Base-by-base conservation (phyloP, 768 basidiomycete species). In the Russula vinacea region DNA sequence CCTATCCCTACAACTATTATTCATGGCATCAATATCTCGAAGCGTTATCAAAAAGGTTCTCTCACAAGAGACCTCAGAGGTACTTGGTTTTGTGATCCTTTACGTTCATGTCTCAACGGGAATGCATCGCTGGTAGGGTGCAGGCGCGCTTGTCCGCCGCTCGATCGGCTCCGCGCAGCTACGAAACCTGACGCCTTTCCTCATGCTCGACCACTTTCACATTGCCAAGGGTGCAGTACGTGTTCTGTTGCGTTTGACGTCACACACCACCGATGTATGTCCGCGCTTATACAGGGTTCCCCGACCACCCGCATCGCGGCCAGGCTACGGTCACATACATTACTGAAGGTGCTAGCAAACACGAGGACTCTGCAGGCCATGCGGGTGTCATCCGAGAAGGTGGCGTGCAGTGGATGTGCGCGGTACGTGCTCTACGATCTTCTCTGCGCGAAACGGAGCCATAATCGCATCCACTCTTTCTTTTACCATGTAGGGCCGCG, bases 321-420 rank as follows among this genome's bases (percentile, higher is more conserved):
- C 93, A 94, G 73, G 87, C 87, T 4, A 92, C 89, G 1, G 87
- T 91, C 4, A 94, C 94, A 0, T 96, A 96, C 74, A 88, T 97
- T 86, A 78, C 94, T 0, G 80, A 91, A 77, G 94, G 92, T 7
- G 78, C 84, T 29, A 89, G 87, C 69, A 79, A 82, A 59, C 96
- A 98, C 69, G 96, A 98, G 76, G 96, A 98, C 73, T 95, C 92
- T 26, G 86, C 85, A 2, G 95, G 92, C 1, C 90, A 94, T 74
- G 84, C 85, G 64, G 91, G 90, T 44, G 83, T 81, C 19, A 89
- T 92, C 58, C 75, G 83, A 45, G 72, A 86, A 10, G 95, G 95
- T 4, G 96, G 94, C 55, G 87, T 97, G 2, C 95, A 98, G 71
- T 97, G 94, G 92, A 96, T 96, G 94, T 86, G 83, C 73, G 89